phyloP scores from a whole-genome alignment of 176 grass and related monocot genomes.

The Rhynchospora pubera region DNA sequence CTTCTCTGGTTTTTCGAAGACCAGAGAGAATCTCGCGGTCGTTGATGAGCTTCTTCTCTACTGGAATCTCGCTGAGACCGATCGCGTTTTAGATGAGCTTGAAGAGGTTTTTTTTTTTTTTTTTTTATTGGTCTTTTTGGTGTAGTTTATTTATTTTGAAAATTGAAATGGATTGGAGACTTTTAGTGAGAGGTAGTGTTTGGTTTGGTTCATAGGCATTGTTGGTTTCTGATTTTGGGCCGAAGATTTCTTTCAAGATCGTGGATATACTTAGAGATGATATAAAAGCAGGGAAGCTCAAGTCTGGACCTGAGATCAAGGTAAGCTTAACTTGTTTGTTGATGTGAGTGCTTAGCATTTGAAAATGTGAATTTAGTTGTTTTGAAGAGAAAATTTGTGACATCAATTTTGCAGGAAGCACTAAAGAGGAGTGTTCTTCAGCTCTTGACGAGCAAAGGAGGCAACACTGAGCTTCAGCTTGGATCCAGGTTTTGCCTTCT shows the following conservation, averaged over 20 bases:
- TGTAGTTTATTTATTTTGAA: background rate
- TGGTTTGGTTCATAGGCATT: constrained; percentile 46
- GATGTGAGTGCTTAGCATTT: background rate
- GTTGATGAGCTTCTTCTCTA: constrained; percentile 98
- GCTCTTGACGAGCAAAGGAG: constrained; percentile 68
- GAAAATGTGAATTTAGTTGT: background rate
- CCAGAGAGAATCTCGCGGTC: constrained; percentile 86
- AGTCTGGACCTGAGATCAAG: constrained; percentile 91
- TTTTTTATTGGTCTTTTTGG: background rate
- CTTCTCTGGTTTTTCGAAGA: constrained; percentile 98
- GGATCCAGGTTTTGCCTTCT: constrained; percentile 61
- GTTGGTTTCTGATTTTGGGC: constrained; percentile 97
- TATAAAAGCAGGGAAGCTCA: constrained; percentile 86
- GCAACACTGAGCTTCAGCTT: constrained; percentile 74
- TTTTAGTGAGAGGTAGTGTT: background rate
- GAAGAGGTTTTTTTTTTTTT: constrained; percentile 52
- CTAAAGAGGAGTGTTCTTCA: constrained; percentile 71
- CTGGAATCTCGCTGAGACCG: constrained; percentile 95
- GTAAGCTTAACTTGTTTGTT: constrained; percentile 13
- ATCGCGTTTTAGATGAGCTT: constrained; percentile 87
- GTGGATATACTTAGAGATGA: constrained; percentile 83
- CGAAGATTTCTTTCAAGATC: constrained; percentile 86
- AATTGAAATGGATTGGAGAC: background rate
- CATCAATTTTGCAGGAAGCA: constrained; percentile 34
- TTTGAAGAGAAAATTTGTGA: background rate